These are phyloP conservation scores for Tarenaya hassleriana DNA, from an alignment of 345 rosid species.

Conservation along the genomic window DNA sequence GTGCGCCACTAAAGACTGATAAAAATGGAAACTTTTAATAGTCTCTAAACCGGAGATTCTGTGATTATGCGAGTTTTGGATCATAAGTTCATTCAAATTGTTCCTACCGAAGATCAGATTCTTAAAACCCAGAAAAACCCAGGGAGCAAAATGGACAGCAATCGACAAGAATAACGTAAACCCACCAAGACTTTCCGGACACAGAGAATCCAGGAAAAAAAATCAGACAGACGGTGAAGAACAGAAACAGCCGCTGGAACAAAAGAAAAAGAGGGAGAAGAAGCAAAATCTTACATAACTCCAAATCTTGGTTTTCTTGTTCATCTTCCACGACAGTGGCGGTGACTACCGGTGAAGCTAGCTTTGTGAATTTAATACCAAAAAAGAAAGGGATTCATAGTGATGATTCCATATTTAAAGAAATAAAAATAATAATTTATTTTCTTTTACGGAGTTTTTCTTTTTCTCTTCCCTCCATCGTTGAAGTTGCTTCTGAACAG, in stretches of 20 bases:
- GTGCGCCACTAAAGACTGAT: no score
- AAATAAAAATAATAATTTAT: no score
- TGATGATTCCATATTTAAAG: no score
- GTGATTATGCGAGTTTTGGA: background rate
- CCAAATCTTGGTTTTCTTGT: constrained; percentile 25
- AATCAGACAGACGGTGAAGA: background rate
- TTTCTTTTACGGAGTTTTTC: no score
- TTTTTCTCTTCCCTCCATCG: no score
- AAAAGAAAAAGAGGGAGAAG: background rate
- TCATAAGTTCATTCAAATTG: constrained; percentile 13
- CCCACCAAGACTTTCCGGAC: no score
- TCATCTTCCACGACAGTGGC: constrained; percentile 14
- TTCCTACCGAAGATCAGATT: background rate
- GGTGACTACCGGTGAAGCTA: background rate
- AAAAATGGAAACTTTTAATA: no score
- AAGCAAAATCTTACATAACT: constrained; percentile 21
- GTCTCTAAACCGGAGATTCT: no score
- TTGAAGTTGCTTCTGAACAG: no score
- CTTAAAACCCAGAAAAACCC: constrained; percentile 12
- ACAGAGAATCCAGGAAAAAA: no score
- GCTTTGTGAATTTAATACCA: constrained; percentile 1
- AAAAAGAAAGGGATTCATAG: no score
- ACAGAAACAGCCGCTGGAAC: background rate
- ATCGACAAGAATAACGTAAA: background rate
- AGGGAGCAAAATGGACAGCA: constrained; percentile 1